These are phyloP conservation scores for Apiospora malaysiana DNA, from an alignment of 2,329 filamentous ascomycete species.

Conservation along the genomic window DNA sequence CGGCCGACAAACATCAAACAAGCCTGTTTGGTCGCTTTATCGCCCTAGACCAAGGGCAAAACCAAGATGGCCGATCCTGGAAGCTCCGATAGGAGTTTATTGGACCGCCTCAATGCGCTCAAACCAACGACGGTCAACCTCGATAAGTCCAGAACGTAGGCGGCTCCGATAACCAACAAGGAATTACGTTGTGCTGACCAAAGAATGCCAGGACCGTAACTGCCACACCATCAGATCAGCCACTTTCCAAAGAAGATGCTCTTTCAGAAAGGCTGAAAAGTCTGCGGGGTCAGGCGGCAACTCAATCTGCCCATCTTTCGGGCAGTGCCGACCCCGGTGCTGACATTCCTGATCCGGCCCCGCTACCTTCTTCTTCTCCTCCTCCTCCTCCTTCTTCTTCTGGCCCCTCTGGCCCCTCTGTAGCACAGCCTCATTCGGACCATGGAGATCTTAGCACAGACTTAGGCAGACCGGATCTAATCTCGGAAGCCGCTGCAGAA, in stretches of 20 bases:
- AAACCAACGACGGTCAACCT: conserved; percentile 46
- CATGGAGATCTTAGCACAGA: conserved; percentile 18
- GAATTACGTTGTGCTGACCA: background rate
- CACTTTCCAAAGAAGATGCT: conserved; percentile 55
- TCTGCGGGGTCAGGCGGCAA: conserved; percentile 49
- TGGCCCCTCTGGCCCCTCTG: conserved; percentile 27
- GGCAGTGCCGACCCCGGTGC: conserved; percentile 15
- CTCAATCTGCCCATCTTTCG: conserved; percentile 22
- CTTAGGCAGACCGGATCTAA: conserved; percentile 22
- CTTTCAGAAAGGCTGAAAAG: conserved; percentile 58
- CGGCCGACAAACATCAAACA: background rate
- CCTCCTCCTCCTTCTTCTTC: conserved; percentile 35
- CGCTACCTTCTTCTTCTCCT: conserved; percentile 32
- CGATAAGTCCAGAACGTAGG: conserved; percentile 48
- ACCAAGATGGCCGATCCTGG: conserved; percentile 31
- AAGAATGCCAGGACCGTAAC: conserved; percentile 35
- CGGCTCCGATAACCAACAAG: conserved; percentile 26
- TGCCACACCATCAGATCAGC: conserved; percentile 49
- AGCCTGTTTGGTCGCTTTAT: background rate
- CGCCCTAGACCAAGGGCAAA: background rate
- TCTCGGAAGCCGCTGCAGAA: conserved; percentile 20
- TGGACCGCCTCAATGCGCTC: conserved; percentile 61
- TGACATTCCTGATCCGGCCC: conserved; percentile 21
- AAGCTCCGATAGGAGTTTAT: conserved; percentile 51
- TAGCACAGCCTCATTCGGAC: conserved; percentile 28